phyloP scores from a whole-genome alignment of 2,329 filamentous ascomycete species.

The Alternaria sp. region DNA sequence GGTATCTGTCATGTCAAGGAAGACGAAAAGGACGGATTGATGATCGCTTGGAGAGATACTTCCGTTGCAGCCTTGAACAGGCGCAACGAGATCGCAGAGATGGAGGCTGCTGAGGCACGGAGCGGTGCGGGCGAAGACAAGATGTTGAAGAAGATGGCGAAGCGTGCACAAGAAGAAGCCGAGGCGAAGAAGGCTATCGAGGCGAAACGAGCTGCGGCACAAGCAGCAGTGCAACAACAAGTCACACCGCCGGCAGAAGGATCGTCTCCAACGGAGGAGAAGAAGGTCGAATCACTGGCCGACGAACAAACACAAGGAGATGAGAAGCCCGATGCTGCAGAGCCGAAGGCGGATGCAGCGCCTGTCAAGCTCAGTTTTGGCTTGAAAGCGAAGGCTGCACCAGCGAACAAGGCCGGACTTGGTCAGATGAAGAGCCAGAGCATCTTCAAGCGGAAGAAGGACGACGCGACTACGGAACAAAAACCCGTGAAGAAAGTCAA shows the following conservation, averaged over 20 bases:
- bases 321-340: conserved; percentile 66
- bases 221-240: conserved; percentile 39
- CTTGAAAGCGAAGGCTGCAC: conserved; percentile 11
- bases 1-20: conserved; percentile 84
- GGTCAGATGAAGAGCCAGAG: conserved; percentile 46
- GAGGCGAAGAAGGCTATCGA: conserved; percentile 45
- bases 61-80: conserved; percentile 82
- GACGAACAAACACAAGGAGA: conserved; percentile 84
- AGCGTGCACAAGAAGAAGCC: conserved; percentile 69
- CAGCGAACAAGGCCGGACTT: conserved; percentile 35
- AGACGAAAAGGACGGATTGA: conserved; percentile 84
- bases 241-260: conserved; percentile 42
- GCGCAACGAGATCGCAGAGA: conserved; percentile 79
- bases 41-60: conserved; percentile 90
- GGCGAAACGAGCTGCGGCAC: conserved; percentile 54
- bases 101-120: conserved; percentile 85
- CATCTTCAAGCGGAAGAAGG: conserved; percentile 46
- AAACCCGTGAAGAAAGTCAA: conserved; percentile 46
- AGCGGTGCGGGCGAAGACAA: conserved; percentile 89
- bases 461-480: conserved; percentile 27
- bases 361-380: conserved; percentile 36
- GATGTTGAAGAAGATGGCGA: conserved; percentile 83
- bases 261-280: conserved; percentile 31
- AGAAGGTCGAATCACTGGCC: conserved; percentile 61
- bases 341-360: conserved; percentile 44